Percentiles rank a stretch among this genome's conserved stretches.
phyloP scores from a whole-genome alignment of 495 filamentous ascomycete species.

The Hyaloscypha finlandica region DNA sequence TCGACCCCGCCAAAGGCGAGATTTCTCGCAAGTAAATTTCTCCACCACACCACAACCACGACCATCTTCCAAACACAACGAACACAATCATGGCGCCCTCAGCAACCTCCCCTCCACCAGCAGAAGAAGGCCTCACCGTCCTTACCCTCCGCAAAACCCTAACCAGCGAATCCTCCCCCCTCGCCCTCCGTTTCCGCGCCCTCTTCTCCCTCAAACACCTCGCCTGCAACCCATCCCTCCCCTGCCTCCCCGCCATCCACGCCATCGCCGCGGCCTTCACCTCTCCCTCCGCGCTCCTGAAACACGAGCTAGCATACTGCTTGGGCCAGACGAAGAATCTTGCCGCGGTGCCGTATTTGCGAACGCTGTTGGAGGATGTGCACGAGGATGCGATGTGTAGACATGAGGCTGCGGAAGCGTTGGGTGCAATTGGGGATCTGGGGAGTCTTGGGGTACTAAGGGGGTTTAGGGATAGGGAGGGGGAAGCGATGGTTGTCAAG shows the following conservation, averaged over 20 bases:
- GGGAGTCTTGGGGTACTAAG: conserved; percentile 72
- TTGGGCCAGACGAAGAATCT: conserved; percentile 84
- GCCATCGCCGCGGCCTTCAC: conserved; percentile 88
- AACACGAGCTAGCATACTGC: conserved; percentile 97
- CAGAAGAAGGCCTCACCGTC: conserved; percentile 21
- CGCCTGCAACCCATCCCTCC: conserved; percentile 67
- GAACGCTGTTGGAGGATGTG: conserved; percentile 73
- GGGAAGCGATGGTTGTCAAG: conserved; percentile 75
- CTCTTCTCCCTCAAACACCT: conserved; percentile 97
- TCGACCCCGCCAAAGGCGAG: conserved; percentile 5
- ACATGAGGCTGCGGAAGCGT: conserved; percentile 94
- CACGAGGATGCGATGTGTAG: conserved; percentile 91
- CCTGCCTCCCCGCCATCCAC: conserved; percentile 75
- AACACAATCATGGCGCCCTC: conserved; percentile 25
- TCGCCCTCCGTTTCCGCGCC: conserved; percentile 90
- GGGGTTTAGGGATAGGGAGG: conserved; percentile 65
- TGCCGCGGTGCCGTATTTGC: conserved; percentile 72
- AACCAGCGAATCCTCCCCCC: conserved; percentile 72
- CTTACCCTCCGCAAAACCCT: conserved; percentile 63
- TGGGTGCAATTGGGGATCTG: conserved; percentile 81
- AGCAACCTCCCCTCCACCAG: conserved; percentile 21
- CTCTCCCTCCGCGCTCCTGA: conserved; percentile 82
- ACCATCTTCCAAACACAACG: background rate
- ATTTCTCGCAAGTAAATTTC: background rate
- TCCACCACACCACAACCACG: background rate